Evolutionary conservation across 164 flowering plant species (phyloP).

Genomic region (Pachysandra terminalis): DNA sequence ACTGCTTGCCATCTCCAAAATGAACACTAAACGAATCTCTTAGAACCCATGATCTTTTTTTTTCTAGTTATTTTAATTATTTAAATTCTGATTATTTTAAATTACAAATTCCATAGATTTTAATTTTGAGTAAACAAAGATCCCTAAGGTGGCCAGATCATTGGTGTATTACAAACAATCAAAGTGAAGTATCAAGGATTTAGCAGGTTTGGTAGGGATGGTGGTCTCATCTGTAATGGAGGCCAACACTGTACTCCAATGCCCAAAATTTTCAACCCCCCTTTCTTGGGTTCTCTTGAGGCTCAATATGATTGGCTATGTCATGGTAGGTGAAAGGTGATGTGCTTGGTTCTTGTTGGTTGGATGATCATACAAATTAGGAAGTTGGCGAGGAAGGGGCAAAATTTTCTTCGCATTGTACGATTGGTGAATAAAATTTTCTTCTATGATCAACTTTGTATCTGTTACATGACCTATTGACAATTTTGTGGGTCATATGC

Average conservation of each 20-base stretch:
- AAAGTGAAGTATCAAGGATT: too few relatives aligned
- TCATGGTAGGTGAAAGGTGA: background rate
- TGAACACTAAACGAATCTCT: background rate
- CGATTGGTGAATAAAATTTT: too few relatives aligned
- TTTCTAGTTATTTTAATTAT: too few relatives aligned
- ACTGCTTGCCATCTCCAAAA: background rate
- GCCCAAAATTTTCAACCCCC: too few relatives aligned
- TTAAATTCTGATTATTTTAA: background rate
- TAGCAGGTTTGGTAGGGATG: background rate
- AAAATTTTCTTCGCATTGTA: too few relatives aligned
- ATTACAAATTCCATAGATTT: too few relatives aligned
- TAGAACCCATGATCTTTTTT: background rate
- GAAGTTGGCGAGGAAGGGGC: too few relatives aligned
- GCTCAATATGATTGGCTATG: background rate
- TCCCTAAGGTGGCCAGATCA: background rate
- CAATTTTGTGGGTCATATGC: background rate
- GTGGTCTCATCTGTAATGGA: too few relatives aligned
- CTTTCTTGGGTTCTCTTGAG: background rate
- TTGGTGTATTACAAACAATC: background rate
- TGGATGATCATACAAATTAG: too few relatives aligned
- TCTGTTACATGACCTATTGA: background rate
- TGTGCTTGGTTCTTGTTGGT: background rate
- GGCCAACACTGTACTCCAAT: too few relatives aligned
- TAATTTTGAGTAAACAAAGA: too few relatives aligned
- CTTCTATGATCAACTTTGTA: too few relatives aligned